Evolutionary conservation across 768 basidiomycete species (phyloP).

Genomic region (Mrakia blollopis): DNA sequence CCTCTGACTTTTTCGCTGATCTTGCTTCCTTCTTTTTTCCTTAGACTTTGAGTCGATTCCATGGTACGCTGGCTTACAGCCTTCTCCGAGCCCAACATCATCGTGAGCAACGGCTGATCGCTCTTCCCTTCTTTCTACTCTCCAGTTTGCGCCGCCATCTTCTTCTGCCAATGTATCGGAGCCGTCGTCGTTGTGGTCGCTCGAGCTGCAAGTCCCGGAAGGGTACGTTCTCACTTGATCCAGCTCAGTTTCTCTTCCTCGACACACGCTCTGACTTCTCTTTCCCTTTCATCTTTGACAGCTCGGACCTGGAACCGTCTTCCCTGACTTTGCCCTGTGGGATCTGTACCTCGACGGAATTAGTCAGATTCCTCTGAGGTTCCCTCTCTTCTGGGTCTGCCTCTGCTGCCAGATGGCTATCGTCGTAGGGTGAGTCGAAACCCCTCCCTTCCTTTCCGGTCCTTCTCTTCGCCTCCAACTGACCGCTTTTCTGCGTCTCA

Average conservation of each 20-base stretch:
- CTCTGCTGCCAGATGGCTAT: constrained; percentile 27
- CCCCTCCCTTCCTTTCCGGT: too few species aligned
- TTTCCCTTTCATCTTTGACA: neutral
- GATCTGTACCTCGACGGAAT: constrained; percentile 28
- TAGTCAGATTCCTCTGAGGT: constrained; percentile 10
- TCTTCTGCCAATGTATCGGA: constrained; percentile 83
- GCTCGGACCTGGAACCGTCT: constrained; percentile 32
- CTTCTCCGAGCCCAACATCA: too few species aligned
- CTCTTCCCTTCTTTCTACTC: neutral
- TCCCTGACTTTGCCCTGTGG: constrained; percentile 30
- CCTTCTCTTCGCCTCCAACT: too few species aligned
- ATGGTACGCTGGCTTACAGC: neutral
- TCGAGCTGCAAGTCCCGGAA: constrained; percentile 82
- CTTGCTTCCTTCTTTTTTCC: neutral
- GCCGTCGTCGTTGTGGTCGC: constrained; percentile 88
- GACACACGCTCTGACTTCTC: neutral
- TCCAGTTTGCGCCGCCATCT: constrained; percentile 77
- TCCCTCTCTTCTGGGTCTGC: constrained; percentile 34
- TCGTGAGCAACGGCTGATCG: neutral
- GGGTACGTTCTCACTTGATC: constrained; percentile 36
- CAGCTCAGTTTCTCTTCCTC: neutral
- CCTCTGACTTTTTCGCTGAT: neutral
- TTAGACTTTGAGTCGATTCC: constrained; percentile 30
- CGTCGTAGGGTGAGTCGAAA: too few species aligned
- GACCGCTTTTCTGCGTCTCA: too few species aligned